Evolutionary conservation across 192 early-diverging fungal genomes (phyloP), one percentile per base, ranked within the genome.

Genomic region (Coemansia sp.): DNA sequence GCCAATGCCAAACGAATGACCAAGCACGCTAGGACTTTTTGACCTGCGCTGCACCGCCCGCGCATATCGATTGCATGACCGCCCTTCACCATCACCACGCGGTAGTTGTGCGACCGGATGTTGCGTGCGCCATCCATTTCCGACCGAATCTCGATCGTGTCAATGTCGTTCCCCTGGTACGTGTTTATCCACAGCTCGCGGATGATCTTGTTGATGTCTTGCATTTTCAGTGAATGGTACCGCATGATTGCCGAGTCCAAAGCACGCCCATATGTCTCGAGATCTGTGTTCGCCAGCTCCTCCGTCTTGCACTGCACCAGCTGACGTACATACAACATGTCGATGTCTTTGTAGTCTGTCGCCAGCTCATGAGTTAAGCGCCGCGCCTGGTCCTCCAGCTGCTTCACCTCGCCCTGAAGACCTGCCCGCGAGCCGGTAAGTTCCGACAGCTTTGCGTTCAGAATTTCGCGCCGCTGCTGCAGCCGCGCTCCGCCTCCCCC

Each of bases 161-260:
- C 96, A 61, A 99, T 98, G 68, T 99, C 97, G 56, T 83, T 87
- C 18, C 97, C 97, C 61, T 87, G 89, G 81, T 99, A 99, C 0
- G 96, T 97, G 58, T 93, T 93, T 12, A 87, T 83, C 97, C 97
- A 99, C 26, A 99, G 82, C 63, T 99, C 96, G 14, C 88, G 86
- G 66, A 99, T 99, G 53, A 92, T 90, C 73, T 92, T 89, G 76
- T 99, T 99, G 61, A 99, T 86, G 72, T 97, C 94, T 38, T 92
- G 87, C 95, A 99, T 99, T 67, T 98, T 97, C 56, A 88, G 66
- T 26, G 91, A 83, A 68, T 99, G 97, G 67, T 89, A 96, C 52
- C 84, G 84, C 86, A 95, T 91, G 65, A 99, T 94, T 2, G 90
- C 90, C 18, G 76, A 74, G 55, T 94, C 89, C 7, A 99, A 76